A percentile compares a stretch with the other conserved stretches of the same genome.
Evolutionary conservation across 2,329 filamentous ascomycete genomes (phyloP).

Genomic region (Fusarium pseudocircinatum): DNA sequence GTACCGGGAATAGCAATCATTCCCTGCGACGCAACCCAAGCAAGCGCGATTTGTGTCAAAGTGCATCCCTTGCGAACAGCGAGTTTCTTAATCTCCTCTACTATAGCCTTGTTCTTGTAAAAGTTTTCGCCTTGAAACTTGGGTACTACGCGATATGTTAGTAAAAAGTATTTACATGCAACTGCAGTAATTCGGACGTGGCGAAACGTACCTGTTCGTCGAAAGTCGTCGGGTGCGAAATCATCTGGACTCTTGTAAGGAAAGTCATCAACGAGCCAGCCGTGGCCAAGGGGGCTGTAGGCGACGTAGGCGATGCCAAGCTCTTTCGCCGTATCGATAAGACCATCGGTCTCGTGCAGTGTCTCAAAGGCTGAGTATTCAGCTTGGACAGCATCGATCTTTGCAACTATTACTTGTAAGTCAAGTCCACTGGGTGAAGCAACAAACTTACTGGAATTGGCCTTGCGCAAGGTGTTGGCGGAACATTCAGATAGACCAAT

Average conservation of each 20-base stretch:
- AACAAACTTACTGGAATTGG: not conserved
- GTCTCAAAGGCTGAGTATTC: conserved; percentile 14
- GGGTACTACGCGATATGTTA: not conserved
- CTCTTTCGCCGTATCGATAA: not conserved
- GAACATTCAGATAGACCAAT: conserved; percentile 5
- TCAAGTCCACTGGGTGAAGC: fast-evolving
- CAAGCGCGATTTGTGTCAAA: not conserved
- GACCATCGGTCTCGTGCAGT: not conserved
- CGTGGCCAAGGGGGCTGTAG: not conserved
- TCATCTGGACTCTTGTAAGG: not conserved
- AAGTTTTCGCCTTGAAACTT: conserved; percentile 12
- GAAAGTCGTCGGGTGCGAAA: not conserved
- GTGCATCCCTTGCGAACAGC: not conserved
- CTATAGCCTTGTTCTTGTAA: not conserved
- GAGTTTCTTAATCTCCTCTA: not conserved
- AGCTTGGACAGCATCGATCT: conserved; percentile 9
- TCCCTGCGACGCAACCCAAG: not conserved
- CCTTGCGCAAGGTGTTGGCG: not conserved
- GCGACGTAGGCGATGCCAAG: not conserved
- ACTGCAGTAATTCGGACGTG: not conserved
- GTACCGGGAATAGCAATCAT: conserved; percentile 13
- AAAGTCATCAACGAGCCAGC: conserved; percentile 1
- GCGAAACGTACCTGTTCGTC: not conserved
- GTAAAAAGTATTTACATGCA: not conserved
- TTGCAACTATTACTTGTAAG: not conserved